A percentile compares a stretch with the other conserved stretches of the same genome.
phyloP scores from a whole-genome alignment of 75 land plant genomes.

The Pinus tabuliformis region DNA sequence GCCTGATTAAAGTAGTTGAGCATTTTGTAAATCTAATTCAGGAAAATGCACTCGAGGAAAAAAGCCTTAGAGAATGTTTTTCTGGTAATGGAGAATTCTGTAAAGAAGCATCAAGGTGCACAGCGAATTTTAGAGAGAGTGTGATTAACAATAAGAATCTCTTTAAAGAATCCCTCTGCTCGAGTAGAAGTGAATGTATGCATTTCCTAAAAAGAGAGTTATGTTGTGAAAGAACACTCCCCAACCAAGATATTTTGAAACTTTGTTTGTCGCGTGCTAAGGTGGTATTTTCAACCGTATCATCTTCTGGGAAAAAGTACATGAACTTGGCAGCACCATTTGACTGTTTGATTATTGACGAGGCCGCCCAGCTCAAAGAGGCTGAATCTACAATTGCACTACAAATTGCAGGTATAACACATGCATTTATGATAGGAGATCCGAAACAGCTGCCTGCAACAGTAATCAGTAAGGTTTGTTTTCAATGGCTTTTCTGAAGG shows the following conservation, averaged over 20 bases:
- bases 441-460: slow-evolving; percentile 72
- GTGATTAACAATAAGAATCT: background rate
- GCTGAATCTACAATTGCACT: slow-evolving; percentile 67
- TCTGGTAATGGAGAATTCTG: background rate
- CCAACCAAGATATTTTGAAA: background rate
- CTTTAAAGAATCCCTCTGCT: background rate
- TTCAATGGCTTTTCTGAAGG: slow-evolving; percentile 14
- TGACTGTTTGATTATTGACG: slow-evolving; percentile 65
- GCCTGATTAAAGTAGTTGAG: background rate
- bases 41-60: background rate
- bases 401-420: slow-evolving; percentile 37
- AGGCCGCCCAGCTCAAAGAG: slow-evolving; percentile 90
- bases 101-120: background rate
- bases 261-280: slow-evolving; percentile 16
- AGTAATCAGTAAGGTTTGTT: slow-evolving; percentile 70
- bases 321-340: slow-evolving; percentile 30
- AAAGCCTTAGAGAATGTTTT: slow-evolving; percentile 2
- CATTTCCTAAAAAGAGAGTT: background rate
- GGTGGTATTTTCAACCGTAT: slow-evolving; percentile 65
- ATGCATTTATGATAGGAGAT: slow-evolving; percentile 80
- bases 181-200: background rate
- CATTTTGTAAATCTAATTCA: background rate
- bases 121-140: background rate
- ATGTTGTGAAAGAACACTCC: background rate
- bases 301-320: slow-evolving; percentile 36